Percentiles rank a stretch among this genome's conserved stretches.
Conservation (phyloP, 306 rosid genomes). For the Quillaja saponaria region DNA sequence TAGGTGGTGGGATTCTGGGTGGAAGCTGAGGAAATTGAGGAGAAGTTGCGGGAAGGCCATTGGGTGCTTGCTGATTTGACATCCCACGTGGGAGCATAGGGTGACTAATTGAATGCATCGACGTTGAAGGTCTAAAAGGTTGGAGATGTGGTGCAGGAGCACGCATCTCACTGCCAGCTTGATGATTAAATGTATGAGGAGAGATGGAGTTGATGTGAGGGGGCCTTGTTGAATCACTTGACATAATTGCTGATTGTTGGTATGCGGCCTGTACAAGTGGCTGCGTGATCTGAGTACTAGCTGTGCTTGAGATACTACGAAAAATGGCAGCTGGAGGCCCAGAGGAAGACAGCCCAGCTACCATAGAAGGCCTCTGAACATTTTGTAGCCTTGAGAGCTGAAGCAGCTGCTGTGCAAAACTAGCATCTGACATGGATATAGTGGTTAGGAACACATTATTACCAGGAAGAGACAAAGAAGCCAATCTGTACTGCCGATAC, state of each 20-base stretch:
- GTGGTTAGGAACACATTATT: constrained; percentile 13
- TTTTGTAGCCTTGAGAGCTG: constrained; percentile 41
- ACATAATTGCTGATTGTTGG: constrained; percentile 27
- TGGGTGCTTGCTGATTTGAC: constrained; percentile 32
- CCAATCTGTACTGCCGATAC: background rate
- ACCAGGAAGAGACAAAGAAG: background rate
- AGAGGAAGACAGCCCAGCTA: constrained; percentile 8
- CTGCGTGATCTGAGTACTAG: constrained; percentile 23
- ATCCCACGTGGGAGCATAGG: constrained; percentile 26
- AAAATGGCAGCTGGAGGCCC: constrained; percentile 34
- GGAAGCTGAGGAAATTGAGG: constrained; percentile 34
- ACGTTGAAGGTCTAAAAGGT: constrained; percentile 54
- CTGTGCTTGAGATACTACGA: constrained; percentile 27
- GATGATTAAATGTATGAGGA: constrained; percentile 41
- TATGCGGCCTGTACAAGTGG: constrained; percentile 37
- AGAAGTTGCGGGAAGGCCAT: constrained; percentile 28
- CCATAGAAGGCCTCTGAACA: constrained; percentile 25
- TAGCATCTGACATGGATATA: constrained; percentile 46
- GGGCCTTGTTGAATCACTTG: constrained; percentile 42
- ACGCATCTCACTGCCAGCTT: constrained; percentile 47
- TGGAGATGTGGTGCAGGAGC: constrained; percentile 78
- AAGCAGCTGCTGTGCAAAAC: constrained; percentile 38
- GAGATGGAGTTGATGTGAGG: constrained; percentile 43
- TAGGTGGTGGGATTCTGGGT: constrained; percentile 25
- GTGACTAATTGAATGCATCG: constrained; percentile 27